Evolutionary conservation across 2,329 filamentous ascomycete species (phyloP), one percentile per base, ranked within the genome.

Genomic region (Aureobasidium subglaciale): DNA sequence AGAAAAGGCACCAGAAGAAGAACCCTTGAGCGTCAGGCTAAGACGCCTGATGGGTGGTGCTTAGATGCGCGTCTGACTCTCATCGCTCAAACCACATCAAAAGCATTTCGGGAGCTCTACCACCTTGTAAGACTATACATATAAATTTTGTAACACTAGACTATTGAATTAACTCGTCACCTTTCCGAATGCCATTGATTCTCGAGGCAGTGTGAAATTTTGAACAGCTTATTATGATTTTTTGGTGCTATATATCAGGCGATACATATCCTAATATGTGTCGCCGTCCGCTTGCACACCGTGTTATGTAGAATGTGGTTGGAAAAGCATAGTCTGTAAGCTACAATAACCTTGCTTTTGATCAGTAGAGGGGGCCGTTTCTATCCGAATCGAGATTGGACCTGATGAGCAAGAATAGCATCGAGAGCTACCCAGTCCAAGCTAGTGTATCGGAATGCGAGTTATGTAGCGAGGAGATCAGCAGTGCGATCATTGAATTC

Each of bases 21-120:
- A 50, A 38, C 46, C 46, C 22, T n/a, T 50, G 22, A 50, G 46
- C 5, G 34, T 38, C 13, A 32, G 46, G 18, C 46, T 50, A 5
- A 27, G n/a, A 38, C 46, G 46, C 22, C 18, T 50, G 46, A 50
- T 50, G 46, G 29, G 45, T 37, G 24, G 24, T 42, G 16, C 25
- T 32, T 4, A 30, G 8, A 20, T 5, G 11, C 13, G 13, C 10
- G 13, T 32, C 16, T 8, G n/a, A 24, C 16, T 24, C 30, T 25
- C 30, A 25, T 48, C 20, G 34, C 43, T 24, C 13, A 13, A 24
- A 24, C 13, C 27, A 22, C 2, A 46, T 9, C 22, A 45, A 35
- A 48, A 48, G 43, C 13, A 48, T 48, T 16, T 10, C 5, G 15
- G 16, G 7, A 15, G 9, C 4, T 45, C n/a, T 32, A 16, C 29